These are phyloP conservation scores for Hypholoma sublateritium DNA, from an alignment of 768 basidiomycete species.

Conservation along the genomic window DNA sequence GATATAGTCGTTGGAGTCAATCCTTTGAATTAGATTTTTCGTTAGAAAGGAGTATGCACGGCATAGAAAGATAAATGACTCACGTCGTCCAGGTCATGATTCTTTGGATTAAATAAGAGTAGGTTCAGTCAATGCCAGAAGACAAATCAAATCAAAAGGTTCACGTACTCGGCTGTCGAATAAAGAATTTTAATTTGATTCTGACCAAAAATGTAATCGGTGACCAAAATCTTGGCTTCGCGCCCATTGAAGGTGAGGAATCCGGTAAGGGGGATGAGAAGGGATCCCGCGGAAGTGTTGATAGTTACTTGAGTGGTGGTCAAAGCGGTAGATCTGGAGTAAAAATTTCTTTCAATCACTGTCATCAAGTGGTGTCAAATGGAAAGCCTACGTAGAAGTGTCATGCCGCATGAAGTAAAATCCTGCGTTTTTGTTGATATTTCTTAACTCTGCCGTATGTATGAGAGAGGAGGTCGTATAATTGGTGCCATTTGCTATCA, in stretches of 20 bases:
- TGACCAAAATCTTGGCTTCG: constrained; percentile 51
- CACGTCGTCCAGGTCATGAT: constrained; percentile 58
- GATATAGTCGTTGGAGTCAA: constrained; percentile 41
- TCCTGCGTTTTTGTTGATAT: constrained; percentile 39
- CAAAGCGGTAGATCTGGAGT: constrained; percentile 43
- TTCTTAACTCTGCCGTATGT: constrained; percentile 47
- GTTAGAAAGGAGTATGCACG: not conserved
- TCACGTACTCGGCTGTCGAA: constrained; percentile 45
- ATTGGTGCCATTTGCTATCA: constrained; percentile 50
- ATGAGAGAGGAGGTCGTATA: constrained; percentile 44
- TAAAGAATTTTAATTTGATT: constrained; percentile 37
- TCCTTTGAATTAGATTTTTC: constrained; percentile 22
- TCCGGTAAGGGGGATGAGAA: constrained; percentile 39
- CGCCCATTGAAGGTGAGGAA: constrained; percentile 42
- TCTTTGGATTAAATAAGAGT: constrained; percentile 22
- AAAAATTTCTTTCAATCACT: too few relatives aligned
- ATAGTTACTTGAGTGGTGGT: constrained; percentile 43
- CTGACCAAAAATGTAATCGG: constrained; percentile 45
- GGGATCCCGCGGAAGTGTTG: constrained; percentile 38
- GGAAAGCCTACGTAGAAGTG: constrained; percentile 35
- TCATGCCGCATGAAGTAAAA: constrained; percentile 54
- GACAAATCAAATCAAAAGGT: not conserved
- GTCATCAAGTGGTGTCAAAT: not conserved
- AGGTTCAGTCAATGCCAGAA: not conserved
- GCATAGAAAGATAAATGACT: constrained; percentile 12